Percentiles rank a stretch among this genome's conserved stretches.
Evolutionary conservation across 768 basidiomycete genomes (phyloP).

Genomic region (Rhizopogon vulgaris): DNA sequence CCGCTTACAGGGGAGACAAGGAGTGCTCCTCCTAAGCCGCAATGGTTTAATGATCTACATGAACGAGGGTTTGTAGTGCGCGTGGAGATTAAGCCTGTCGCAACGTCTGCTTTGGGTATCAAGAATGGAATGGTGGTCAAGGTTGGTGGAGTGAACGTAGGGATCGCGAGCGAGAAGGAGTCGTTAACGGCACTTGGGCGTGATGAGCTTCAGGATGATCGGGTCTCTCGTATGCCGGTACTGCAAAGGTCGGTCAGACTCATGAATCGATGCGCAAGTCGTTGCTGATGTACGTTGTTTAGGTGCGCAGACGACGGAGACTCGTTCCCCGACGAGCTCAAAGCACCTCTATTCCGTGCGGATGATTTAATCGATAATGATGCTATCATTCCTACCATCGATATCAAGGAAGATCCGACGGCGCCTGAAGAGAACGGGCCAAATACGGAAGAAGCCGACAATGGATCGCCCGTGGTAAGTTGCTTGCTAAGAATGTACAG

Average conservation of each 20-base stretch:
- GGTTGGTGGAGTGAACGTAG: slow-evolving; percentile 34
- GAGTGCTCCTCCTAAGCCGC: slow-evolving; percentile 54
- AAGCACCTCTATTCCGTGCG: slow-evolving; percentile 53
- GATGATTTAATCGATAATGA: slow-evolving; percentile 48
- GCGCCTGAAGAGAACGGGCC: slow-evolving; percentile 12
- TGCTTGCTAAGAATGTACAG: background rate
- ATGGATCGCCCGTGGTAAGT: slow-evolving; percentile 17
- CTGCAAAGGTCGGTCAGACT: slow-evolving; percentile 44
- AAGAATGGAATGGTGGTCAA: slow-evolving; percentile 14
- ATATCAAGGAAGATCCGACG: slow-evolving; percentile 12
- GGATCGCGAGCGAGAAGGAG: slow-evolving; percentile 70
- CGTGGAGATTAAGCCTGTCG: slow-evolving; percentile 44
- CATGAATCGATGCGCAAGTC: background rate
- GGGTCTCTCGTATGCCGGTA: slow-evolving; percentile 57
- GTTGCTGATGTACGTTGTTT: slow-evolving; percentile 3
- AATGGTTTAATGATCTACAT: slow-evolving; percentile 66
- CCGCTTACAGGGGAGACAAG: slow-evolving; percentile 71
- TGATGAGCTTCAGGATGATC: slow-evolving; percentile 72
- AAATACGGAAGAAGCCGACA: slow-evolving; percentile 16
- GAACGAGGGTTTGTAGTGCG: slow-evolving; percentile 56
- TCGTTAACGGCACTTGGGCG: slow-evolving; percentile 63
- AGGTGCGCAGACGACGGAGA: slow-evolving; percentile 55
- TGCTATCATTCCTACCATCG: slow-evolving; percentile 7
- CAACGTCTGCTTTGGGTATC: slow-evolving; percentile 13
- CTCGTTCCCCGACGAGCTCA: slow-evolving; percentile 54